Percentiles rank a stretch among this genome's conserved stretches.
These are phyloP conservation scores for Viola odorata DNA, from an alignment of 345 rosid genomes.

Conservation along the genomic window DNA sequence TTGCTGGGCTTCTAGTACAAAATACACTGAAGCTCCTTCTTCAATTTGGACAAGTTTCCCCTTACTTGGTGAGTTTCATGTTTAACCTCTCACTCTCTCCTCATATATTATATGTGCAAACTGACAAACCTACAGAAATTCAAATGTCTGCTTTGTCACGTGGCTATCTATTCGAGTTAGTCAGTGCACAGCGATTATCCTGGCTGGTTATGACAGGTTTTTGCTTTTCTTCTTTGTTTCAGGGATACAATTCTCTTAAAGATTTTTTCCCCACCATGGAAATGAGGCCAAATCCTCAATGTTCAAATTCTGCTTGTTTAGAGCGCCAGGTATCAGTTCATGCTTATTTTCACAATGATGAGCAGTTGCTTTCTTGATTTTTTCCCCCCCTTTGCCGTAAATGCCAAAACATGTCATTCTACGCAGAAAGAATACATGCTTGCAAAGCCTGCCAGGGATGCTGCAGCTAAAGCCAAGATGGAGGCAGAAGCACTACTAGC, in stretches of 20 bases:
- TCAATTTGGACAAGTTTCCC: conserved; percentile 80
- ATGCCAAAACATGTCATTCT: background rate
- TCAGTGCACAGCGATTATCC: conserved; percentile 1
- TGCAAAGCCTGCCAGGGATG: conserved; percentile 80
- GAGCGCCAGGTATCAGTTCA: conserved; percentile 72
- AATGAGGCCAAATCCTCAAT: conserved; percentile 94
- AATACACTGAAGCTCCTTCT: conserved; percentile 80
- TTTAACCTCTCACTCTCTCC: conserved; percentile 5
- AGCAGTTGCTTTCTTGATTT: background rate
- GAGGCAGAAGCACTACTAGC: conserved; percentile 50
- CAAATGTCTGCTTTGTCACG: background rate
- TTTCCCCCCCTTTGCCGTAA: too few species aligned
- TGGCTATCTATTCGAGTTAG: background rate
- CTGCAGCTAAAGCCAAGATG: conserved; percentile 83
- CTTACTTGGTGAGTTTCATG: conserved; percentile 62
- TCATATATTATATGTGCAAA: background rate
- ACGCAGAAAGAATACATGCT: conserved; percentile 71
- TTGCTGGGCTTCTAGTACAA: conserved; percentile 91
- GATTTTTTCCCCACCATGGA: conserved; percentile 94
- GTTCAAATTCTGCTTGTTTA: conserved; percentile 81
- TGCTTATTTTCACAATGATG: conserved; percentile 2
- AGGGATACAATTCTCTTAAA: conserved; percentile 96
- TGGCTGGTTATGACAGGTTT: conserved; percentile 5
- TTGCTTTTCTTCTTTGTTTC: conserved; percentile 21
- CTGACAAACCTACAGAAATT: background rate